Conservation (phyloP, 169 alveolate species). For the Plasmodium chabaudi region DNA sequence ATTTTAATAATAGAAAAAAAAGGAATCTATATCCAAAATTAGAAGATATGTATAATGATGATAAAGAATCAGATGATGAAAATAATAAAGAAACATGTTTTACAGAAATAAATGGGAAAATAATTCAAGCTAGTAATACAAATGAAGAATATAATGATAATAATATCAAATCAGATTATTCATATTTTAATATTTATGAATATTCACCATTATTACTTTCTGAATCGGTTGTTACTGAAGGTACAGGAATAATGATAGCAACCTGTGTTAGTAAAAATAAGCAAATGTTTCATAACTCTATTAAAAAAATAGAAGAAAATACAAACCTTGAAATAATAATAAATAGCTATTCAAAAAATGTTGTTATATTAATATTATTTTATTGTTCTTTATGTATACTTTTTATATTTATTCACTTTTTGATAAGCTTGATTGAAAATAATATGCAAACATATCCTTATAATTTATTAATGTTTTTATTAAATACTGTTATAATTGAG, state of each 20-base stretch:
- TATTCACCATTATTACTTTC: conserved; percentile 49
- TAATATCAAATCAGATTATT: no score
- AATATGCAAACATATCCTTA: conserved; percentile 63
- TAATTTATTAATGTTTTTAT: conserved; percentile 47
- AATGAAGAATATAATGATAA: neutral
- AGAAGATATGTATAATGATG: neutral
- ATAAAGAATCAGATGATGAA: neutral
- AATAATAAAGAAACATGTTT: neutral
- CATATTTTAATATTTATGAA: neutral
- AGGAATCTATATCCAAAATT: neutral
- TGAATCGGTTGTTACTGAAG: conserved; percentile 14
- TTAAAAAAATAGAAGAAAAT: conserved; percentile 31
- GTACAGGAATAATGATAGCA: conserved; percentile 56
- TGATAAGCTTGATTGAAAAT: conserved; percentile 38
- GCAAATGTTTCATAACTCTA: conserved; percentile 52
- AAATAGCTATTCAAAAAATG: conserved; percentile 47
- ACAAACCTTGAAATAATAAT: conserved; percentile 37
- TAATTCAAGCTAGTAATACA: neutral
- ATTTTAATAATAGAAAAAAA: neutral
- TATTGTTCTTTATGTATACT: conserved; percentile 63
- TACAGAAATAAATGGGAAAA: neutral
- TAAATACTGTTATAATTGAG: conserved; percentile 40
- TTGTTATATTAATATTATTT: conserved; percentile 43
- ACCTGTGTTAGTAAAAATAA: conserved; percentile 69
- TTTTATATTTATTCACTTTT: conserved; percentile 53